phyloP scores from a whole-genome alignment of 1,284 basidiomycete genomes.

The Leccinum pachyderme region DNA sequence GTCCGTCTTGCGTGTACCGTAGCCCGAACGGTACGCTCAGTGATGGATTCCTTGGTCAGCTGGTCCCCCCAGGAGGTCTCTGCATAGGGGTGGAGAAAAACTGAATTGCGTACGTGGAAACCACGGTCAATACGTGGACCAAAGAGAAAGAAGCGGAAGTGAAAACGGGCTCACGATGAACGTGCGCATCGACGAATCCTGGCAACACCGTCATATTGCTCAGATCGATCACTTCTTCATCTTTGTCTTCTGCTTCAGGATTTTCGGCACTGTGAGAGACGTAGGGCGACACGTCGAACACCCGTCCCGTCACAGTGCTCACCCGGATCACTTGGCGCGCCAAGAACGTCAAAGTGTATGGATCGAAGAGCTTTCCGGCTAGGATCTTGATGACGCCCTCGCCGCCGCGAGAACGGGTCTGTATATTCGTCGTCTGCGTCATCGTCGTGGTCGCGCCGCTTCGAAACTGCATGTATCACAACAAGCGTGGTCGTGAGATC shows the following conservation, averaged over 20 bases:
- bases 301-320: conserved; percentile 36
- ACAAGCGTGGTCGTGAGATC: background rate
- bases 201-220: conserved; percentile 53
- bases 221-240: conserved; percentile 44
- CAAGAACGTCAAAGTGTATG: conserved; percentile 34
- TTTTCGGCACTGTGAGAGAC: background rate
- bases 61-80: conserved; percentile 65
- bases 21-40: conserved; percentile 56
- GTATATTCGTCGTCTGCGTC: background rate
- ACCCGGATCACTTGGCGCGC: conserved; percentile 38
- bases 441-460: background rate
- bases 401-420: background rate
- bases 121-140: background rate
- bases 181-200: conserved; percentile 67
- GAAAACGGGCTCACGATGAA: conserved; percentile 49
- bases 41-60: conserved; percentile 54
- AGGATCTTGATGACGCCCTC: conserved; percentile 19
- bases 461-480: background rate
- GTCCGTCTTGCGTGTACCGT: conserved; percentile 60
- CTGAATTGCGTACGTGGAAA: conserved; percentile 28
- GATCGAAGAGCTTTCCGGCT: conserved; percentile 45
- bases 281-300: conserved; percentile 31
- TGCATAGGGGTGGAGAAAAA: conserved; percentile 61
- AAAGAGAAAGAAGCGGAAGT: background rate
- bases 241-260: background rate